Evolutionary conservation across 345 rosid species (phyloP), one percentile per base, ranked within the genome.

Genomic region (Ceriops tagal): DNA sequence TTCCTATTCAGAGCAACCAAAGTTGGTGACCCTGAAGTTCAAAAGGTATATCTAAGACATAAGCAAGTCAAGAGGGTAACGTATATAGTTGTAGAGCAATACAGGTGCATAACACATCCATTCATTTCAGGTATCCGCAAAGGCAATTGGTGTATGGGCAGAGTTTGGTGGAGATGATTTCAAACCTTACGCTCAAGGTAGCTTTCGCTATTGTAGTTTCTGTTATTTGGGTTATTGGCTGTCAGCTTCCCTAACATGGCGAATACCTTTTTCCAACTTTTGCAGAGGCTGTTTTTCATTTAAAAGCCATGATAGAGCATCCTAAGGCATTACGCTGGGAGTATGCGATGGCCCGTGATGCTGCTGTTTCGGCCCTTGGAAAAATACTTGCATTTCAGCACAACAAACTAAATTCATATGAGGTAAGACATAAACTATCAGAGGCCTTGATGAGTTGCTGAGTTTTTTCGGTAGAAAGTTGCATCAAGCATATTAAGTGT

Each of bases 141-240:
- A 26, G 24, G 53, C 53, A 53, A 70, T 70, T 21, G 66, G 51
- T 49, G 21, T 34, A 49, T 22, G 31, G 35, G 73, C 67, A 34
- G 52, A 70, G 52, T 70, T 70, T 70, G 73, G 66, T 35, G 73
- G 66, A 26, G 22, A 61, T 22, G 58, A n/a, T 22, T 70, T 70
- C 60, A 70, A 24, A 39, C 22, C 51, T 19, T 9, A 20, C 32
- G 8, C 61, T 10, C 32, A 6, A 53, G 73, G 73, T 70, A 61
- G 15, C 26, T 18, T 31, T 11, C 16, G 16, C 16, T 39, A 11
- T 39, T 39, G 3, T 39, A 39, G 35, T 24, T 21, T 51, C n/a
- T 18, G 22, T 37, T 61, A 32, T 27, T 52, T 61, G 62, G 20
- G 52, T 35, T n/a, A 30, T 34, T 24, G 16, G 46, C 49, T 22